Evolutionary conservation across 345 rosid species (phyloP), one percentile per base, ranked within the genome.

Genomic region (Nasturtium officinale): DNA sequence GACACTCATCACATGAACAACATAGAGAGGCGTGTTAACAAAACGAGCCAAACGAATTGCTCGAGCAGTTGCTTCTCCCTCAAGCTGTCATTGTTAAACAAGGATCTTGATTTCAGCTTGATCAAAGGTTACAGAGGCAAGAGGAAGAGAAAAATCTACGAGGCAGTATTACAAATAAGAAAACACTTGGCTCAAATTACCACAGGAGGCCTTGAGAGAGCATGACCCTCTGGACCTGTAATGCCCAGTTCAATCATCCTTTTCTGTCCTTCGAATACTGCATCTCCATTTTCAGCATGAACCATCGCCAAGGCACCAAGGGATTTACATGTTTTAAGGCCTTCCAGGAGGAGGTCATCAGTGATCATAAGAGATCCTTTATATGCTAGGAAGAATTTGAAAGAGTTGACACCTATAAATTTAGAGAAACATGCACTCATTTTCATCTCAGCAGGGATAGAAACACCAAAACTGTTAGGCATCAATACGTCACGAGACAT

Each of bases 261-360:
- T 56, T 82, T 82, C 80, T 95, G 99, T 43, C 99, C 99, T 85
- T 89, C 97, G 20, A 83, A 84, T 9, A 95, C 99, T 37, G 94
- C 99, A 84, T 95, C 98, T 56, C 99, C 98, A 78, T 95, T 91
- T 87, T 95, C 99, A 62, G 98, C 98, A 80, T 95, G 99, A 77
- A 95, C 99, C 99, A 95, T 95, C 12, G 98, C 90, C 80, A 95
- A 74, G 75, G 98, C 99, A 69, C 99, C 99, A 16, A 95, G 92
- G 58, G 96, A 85, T 82, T 92, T 95, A 76, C 99, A 95, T 77
- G 74, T 82, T 84, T 89, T 83, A 13, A 95, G 77, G 48, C 98
- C 99, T 77, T 88, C 86, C 55, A 95, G 50, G 43, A 95, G 85
- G 65, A 95, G 92, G 67, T 89, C 99, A 43, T 94, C 98, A 43